A percentile compares a stretch with the other conserved stretches of the same genome.
Evolutionary conservation across 139 green algal genomes (phyloP).

Genomic region (Chlorella sp.): DNA sequence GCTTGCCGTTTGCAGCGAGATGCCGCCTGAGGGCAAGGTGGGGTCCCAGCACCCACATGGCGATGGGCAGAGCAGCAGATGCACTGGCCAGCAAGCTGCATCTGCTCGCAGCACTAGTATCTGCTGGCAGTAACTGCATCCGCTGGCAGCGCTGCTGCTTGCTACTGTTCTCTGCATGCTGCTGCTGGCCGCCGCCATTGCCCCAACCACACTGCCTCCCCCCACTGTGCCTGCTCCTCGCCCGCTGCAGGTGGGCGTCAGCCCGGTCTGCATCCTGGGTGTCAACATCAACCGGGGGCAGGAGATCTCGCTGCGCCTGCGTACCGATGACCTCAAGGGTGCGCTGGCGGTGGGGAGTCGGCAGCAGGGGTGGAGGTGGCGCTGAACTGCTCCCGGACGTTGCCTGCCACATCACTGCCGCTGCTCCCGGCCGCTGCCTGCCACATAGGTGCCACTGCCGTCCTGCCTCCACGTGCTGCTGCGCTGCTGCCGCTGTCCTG

Average conservation of each 20-base stretch:
- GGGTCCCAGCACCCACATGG: too few species aligned
- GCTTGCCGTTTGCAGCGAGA: constrained; percentile 57
- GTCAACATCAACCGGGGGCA: constrained; percentile 84
- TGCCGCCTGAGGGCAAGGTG: constrained; percentile 83
- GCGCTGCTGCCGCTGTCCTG: not conserved
- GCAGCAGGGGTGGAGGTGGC: not conserved
- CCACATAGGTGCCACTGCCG: not conserved
- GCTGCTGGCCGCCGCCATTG: too few species aligned
- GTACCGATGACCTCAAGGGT: constrained; percentile 85
- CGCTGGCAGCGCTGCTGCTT: too few species aligned
- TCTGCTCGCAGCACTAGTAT: too few species aligned
- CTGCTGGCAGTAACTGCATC: too few species aligned
- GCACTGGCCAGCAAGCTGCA: too few species aligned
- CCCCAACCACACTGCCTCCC: too few species aligned
- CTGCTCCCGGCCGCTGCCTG: not conserved
- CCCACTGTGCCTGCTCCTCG: too few species aligned
- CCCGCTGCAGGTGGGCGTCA: constrained; percentile 50
- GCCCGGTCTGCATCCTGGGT: constrained; percentile 75
- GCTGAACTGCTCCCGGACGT: not conserved
- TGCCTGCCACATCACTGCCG: not conserved
- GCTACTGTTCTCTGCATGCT: too few species aligned
- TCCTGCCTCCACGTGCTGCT: not conserved
- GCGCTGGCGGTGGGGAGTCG: not conserved
- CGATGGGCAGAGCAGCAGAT: too few species aligned
- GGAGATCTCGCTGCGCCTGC: constrained; percentile 85